phyloP scores from a whole-genome alignment of 208 protist genomes.

The Trichomonas vaginalis region DNA sequence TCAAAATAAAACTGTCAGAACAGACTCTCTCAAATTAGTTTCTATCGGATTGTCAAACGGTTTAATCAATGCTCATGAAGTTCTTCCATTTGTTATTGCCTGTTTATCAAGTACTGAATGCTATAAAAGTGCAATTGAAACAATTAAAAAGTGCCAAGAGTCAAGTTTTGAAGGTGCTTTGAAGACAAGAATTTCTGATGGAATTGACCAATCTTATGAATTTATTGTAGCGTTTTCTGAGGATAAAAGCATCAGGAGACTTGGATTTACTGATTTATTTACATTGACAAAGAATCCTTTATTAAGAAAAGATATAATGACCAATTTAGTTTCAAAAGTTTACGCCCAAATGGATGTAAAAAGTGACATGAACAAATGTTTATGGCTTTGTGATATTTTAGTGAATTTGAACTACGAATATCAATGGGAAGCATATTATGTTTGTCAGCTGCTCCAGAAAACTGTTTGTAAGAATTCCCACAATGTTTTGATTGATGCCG shows the following conservation, averaged over 20 bases:
- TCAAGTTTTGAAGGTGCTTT: background rate
- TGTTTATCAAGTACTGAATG: background rate
- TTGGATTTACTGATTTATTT: background rate
- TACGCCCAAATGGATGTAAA: background rate
- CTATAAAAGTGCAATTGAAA: background rate
- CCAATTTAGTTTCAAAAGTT: background rate
- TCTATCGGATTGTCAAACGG: background rate
- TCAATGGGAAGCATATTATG: background rate
- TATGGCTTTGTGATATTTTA: background rate
- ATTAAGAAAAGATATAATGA: background rate
- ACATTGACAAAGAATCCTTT: background rate
- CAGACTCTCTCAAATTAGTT: background rate
- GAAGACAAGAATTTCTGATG: background rate
- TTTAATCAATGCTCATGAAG: background rate
- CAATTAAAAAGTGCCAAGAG: background rate
- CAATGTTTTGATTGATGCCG: background rate
- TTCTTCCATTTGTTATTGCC: background rate
- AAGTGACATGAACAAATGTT: background rate
- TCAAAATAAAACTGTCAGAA: background rate
- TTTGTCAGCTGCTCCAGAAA: background rate
- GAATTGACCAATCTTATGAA: background rate
- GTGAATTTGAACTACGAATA: background rate
- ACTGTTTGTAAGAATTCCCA: background rate
- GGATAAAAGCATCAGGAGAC: background rate
- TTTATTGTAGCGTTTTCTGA: background rate